Base-by-base conservation (phyloP, 2,329 filamentous ascomycete species). In the Aspergillus neoniger region DNA sequence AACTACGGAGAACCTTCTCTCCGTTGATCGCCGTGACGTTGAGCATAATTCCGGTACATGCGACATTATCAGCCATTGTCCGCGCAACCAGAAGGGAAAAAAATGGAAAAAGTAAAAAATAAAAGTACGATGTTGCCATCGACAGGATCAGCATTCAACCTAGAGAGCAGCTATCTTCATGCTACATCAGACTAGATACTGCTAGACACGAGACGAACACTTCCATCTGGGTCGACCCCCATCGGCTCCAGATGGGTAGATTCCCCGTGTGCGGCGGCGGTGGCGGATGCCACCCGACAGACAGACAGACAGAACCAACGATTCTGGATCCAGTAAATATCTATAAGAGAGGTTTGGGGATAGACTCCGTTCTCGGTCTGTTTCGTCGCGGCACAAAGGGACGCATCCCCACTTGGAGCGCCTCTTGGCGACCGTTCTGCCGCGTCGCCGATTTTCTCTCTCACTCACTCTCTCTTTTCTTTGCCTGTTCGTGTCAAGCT, bases 371-470 rank as follows among this genome's bases (percentile, higher is more conserved):
- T 54, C 58, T 55, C 39, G 57, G 38, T 54, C 44, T 39, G 51
- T 50, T 49, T 51, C 48, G 51, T 49, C 48, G 43, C 59, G 54
- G 57, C 55, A 55, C 54, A 43, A 53, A 61, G 59, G 59, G 49
- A 58, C 53, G 55, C 17, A 10, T 39, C 36, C 30, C 19, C 48
- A 12, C 51, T 59, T 39, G 51, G 43, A 25, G 51, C 19, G 23
- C 36, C 50, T n/a, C 47, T 49, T 49, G 47, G 47, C 47, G 47
- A 49, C 47, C 47, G 47, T 49, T 49, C 47, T n/a, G 47, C 47
- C 47, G 47, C 47, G 47, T 49, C 47, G 47, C 15, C 25, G 47
- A 49, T 49, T 49, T 30, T 30, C 47, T 19, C 30, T 32, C 30
- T 1, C 23, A 23, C 25, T 8, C 25, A 8, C 25, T 8, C 32